Base-by-base conservation (phyloP, 768 basidiomycete species). In the Trametes villosa region DNA sequence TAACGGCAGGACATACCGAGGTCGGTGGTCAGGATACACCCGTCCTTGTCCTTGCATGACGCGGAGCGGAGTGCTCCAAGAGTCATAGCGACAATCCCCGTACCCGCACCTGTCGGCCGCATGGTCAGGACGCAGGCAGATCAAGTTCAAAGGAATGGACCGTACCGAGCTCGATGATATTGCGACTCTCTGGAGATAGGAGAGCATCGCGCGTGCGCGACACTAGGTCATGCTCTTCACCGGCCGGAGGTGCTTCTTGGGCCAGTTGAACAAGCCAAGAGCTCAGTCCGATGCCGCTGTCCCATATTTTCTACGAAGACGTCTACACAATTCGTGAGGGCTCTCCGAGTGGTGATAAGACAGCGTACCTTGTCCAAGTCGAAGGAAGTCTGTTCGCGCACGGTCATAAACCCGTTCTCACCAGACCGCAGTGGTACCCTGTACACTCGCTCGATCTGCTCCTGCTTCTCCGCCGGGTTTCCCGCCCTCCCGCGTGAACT, bases 291-390 rank as follows among this genome's bases (percentile, higher is more conserved):
- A 96, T 81, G 2, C 95, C 95, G 42, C 94, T 95, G 71, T 96
- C 94, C 95, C 95, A 97, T 54, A 96, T 83, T 93, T 96, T 96
- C 95, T 96, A 76, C 33, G 67, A 26, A 26, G 27, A 36, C 63
- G 64, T 53, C 71, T 70, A 56, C 48, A 42, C 24, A 53, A 65
- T 60, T 41, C 48, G 41, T 34, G 55, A 44, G 36, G 34, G 42
- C 29, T 3, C 9, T 26, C 1, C 24, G 24, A 51, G 30, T 22
- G 30, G 41, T 51, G n/a, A 29, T 4, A n/a, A 27, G 22, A 34
- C 53, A 57, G 36, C 67, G 70, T 63, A 92, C 95, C 85, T 97
- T 96, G 79, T 97, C 95, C 4, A 96, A 79, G 69, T 96, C 95
- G 70, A 93, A 96, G 2, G 91, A 91, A 0, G 91, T 94, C 68